Base-by-base conservation (phyloP, 495 filamentous ascomycete species). In the Saxophila tyrrhenica region DNA sequence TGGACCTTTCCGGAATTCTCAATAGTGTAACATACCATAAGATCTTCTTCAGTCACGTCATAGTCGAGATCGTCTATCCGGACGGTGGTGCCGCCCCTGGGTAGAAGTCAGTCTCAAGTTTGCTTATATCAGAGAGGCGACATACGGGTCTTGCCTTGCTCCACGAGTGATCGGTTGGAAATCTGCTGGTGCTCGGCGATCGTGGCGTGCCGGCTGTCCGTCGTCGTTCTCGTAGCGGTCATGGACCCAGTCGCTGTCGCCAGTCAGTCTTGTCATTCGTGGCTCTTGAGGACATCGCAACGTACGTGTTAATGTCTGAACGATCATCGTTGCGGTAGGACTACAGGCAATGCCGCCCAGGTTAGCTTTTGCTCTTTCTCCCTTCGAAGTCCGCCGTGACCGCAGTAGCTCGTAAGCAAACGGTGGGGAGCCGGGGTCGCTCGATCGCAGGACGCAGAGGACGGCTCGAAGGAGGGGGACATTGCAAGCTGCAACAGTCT, bases 61-160 rank as follows among this genome's bases (percentile, higher is more conserved):
- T 94, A 96, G 69, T 96, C 91, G 47, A 96, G 70, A 66, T 95
- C 95, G 57, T 94, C 88, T 46, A 96, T 83, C 51, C 83, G 84
- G 57, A 96, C 69, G 68, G 87, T 90, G 48, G 83, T 75, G 62
- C 85, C 80, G 38, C 72, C 53, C 15, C 48, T 54, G 29, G n/a
- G 21, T 13, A 8, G 13, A 13, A 7, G 29, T 46, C 17, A 39
- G 11, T 48, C n/a, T 50, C 21, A 7, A 5, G 29, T 35, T 13
- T 35, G 29, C 29, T 35, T 5, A 35, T 35, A 13, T 35, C 7
- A n/a, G 5, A 7, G 29, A 35, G 29, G 13, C 29, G 29, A 43
- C 54, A 54, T 38, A 61, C 53, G 49, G 49, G 25, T 24, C 16
- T 11, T 2, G 8, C 51, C 52, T 46, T n/a, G 25, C 48, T 35